Base-by-base conservation (phyloP, 2,329 filamentous ascomycete genomes). In the Cryphonectria radicalis region DNA sequence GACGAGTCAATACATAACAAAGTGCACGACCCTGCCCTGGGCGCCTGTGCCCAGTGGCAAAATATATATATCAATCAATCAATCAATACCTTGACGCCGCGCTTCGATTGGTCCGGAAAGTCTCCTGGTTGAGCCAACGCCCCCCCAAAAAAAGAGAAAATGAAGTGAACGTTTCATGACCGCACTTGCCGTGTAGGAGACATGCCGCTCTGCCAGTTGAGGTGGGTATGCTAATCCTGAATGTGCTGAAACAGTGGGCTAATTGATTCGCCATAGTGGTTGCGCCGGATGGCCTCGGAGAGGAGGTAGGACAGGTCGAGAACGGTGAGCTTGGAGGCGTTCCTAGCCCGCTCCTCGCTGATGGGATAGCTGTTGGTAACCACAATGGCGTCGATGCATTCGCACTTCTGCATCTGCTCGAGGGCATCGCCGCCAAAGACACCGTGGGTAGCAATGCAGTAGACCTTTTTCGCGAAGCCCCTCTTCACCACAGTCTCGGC, bases 351-450 rank as follows among this genome's bases (percentile, higher is more conserved):
- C 74, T 93, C 90, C 70, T 91, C 90, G 32, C 91, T 88, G 74
- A 99, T 97, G 3, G 96, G 96, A 81, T 98, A 98, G 70, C 95
- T 97, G 83, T 99, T 98, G 46, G 96, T 99, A 77, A 98, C 95
- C 69, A 99, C 90, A 76, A 99, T 95, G 77, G 91, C 88, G 80
- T 98, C 92, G 79, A 99, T 98, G 83, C 94, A 97, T 76, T 95
- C 92, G 85, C 96, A 98, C 65, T 90, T 90, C 80, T 97, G 92
- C 84, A 99, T 90, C 81, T 98, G 93, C 77, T 94, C 91, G 22
- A 99, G 88, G 74, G 93, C 93, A 79, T 98, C 93, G 63, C 91
- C 92, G 32, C 95, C 95, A 80, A 99, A 98, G 50, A 99, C 88
- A 57, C 95, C 96, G 78, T 99, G 96, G 0, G 96, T 98, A 10